Evolutionary conservation across 192 early-diverging fungal genomes (phyloP).

Genomic region (Coemansia sp.): DNA sequence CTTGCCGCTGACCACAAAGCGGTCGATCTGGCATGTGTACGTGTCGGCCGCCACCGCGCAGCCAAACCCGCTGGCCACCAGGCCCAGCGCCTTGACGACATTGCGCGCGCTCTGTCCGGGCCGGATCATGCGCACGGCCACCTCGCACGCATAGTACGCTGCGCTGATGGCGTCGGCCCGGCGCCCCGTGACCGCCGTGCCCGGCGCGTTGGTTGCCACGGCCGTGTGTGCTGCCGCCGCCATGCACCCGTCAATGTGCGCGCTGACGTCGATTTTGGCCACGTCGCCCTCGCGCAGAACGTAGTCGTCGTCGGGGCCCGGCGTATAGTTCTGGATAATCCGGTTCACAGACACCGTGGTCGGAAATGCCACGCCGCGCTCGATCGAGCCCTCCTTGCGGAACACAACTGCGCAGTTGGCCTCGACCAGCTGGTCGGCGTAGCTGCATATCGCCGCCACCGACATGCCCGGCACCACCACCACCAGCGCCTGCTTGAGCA

Average conservation of each 20-base stretch:
- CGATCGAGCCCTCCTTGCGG: slow-evolving; percentile 55
- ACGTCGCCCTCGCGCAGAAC: slow-evolving; percentile 72
- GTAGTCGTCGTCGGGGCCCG: slow-evolving; percentile 59
- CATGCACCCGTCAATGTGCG: slow-evolving; percentile 90
- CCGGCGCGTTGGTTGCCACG: slow-evolving; percentile 62
- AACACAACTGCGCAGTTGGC: slow-evolving; percentile 56
- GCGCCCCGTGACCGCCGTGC: slow-evolving; percentile 59
- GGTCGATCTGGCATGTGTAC: slow-evolving; percentile 66
- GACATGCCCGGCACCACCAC: slow-evolving; percentile 59
- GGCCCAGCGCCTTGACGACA: slow-evolving; percentile 59
- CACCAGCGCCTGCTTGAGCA: slow-evolving; percentile 54
- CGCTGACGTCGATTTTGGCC: slow-evolving; percentile 87
- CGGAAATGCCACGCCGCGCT: slow-evolving; percentile 78
- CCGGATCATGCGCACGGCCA: slow-evolving; percentile 71
- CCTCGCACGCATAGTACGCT: slow-evolving; percentile 79
- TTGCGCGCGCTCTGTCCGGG: slow-evolving; percentile 63
- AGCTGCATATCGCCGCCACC: slow-evolving; percentile 62
- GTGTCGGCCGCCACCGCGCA: slow-evolving; percentile 68
- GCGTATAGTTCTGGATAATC: slow-evolving; percentile 73
- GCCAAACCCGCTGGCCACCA: slow-evolving; percentile 54
- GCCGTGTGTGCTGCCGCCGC: slow-evolving; percentile 78
- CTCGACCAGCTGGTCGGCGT: slow-evolving; percentile 61
- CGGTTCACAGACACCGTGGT: slow-evolving; percentile 81
- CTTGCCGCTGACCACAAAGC: slow-evolving; percentile 65
- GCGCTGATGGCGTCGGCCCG: slow-evolving; percentile 78